Evolutionary conservation across 192 early-diverging fungal species (phyloP).

Genomic region (Podila clonocystis): DNA sequence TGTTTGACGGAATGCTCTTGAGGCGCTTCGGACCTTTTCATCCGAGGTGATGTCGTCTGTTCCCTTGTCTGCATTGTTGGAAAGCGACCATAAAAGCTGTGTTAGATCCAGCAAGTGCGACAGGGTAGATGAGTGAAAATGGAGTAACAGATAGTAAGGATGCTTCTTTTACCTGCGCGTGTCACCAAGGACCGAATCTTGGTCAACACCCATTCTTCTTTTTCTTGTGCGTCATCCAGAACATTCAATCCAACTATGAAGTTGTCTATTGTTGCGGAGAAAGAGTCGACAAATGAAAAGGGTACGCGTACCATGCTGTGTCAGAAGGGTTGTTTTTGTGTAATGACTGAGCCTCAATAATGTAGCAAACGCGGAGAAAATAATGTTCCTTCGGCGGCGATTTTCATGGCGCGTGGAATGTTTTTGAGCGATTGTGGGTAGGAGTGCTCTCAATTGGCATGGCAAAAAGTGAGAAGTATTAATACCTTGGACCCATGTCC

Average conservation of each 20-base stretch:
- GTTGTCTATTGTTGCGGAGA: slow-evolving; percentile 64
- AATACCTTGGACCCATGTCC: slow-evolving; percentile 87
- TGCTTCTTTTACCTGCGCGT: slow-evolving; percentile 64
- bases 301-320: background rate
- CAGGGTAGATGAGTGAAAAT: background rate
- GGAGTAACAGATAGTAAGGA: background rate
- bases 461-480: background rate
- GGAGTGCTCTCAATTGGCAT: background rate
- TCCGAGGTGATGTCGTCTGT: slow-evolving; percentile 85
- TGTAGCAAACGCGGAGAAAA: background rate
- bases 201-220: slow-evolving; percentile 87
- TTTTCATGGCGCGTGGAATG: slow-evolving; percentile 2
- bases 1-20: slow-evolving; percentile 87
- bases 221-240: slow-evolving; percentile 82
- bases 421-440: background rate
- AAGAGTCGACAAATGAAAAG: background rate
- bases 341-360: background rate
- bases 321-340: background rate
- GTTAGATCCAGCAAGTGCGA: slow-evolving; percentile 1
- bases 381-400: background rate
- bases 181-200: slow-evolving; percentile 92
- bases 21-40: slow-evolving; percentile 87
- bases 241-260: slow-evolving; percentile 74
- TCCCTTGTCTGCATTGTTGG: slow-evolving; percentile 63
- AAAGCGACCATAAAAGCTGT: background rate